Percentiles rank a stretch among this genome's conserved stretches.
These are phyloP conservation scores for Purshia tridentata DNA, from an alignment of 306 rosid species.

Conservation along the genomic window DNA sequence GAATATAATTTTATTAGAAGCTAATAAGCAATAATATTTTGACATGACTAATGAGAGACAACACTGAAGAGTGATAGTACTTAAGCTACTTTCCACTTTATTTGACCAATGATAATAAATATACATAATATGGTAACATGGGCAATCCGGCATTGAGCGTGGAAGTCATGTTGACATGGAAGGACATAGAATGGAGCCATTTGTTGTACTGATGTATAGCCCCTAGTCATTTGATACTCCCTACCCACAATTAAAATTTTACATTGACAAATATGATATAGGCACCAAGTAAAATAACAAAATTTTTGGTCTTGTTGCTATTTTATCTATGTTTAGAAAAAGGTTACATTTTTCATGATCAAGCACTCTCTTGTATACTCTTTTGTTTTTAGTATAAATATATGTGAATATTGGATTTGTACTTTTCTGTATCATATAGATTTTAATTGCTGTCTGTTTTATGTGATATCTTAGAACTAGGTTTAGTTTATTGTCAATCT, in stretches of 20 bases:
- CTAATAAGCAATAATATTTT: neutral
- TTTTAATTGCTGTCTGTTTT: too few species aligned
- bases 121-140: slow-evolving; percentile 55
- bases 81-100: neutral
- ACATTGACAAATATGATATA: slow-evolving; percentile 62
- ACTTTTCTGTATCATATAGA: too few species aligned
- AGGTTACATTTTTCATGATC: too few species aligned
- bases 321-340: too few species aligned
- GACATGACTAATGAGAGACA: neutral
- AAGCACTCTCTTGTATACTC: too few species aligned
- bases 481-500: too few species aligned
- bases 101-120: neutral
- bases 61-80: neutral
- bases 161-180: slow-evolving; percentile 94
- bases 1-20: too few species aligned
- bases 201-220: slow-evolving; percentile 70
- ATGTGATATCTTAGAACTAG: too few species aligned
- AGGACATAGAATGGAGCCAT: slow-evolving; percentile 96
- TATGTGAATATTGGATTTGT: too few species aligned
- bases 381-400: too few species aligned
- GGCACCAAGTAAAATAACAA: too few species aligned
- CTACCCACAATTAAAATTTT: slow-evolving; percentile 73
- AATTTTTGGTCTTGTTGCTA: too few species aligned
- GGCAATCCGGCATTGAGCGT: slow-evolving; percentile 80
- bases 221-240: slow-evolving; percentile 65